Percentiles rank a stretch among this genome's conserved stretches.
phyloP scores from a whole-genome alignment of 1,284 basidiomycete genomes.

The Rhodofomes roseus region DNA sequence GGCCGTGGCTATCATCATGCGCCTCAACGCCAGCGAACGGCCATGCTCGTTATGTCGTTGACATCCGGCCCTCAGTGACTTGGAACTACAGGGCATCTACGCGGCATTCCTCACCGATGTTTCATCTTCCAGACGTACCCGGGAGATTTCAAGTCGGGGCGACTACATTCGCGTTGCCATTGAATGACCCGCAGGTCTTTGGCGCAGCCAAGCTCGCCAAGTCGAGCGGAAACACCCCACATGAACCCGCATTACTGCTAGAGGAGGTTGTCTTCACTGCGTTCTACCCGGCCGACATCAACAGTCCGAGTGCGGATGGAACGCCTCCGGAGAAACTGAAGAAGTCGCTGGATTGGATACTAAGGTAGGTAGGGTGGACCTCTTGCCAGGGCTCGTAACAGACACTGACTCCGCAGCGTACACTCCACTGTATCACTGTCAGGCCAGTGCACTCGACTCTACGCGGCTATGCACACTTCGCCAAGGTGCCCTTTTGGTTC shows the following conservation, averaged over 20 bases:
- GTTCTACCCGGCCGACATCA: conserved; percentile 49
- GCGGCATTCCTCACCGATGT: conserved; percentile 22
- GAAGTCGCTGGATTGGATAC: conserved; percentile 49
- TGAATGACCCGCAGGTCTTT: conserved; percentile 34
- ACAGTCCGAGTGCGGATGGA: neutral
- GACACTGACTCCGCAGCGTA: neutral
- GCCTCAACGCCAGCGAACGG: neutral
- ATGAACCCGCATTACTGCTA: conserved; percentile 40
- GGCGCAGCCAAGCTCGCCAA: conserved; percentile 37
- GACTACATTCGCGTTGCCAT: conserved; percentile 46
- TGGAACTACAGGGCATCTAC: neutral
- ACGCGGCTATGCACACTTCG: conserved; percentile 41
- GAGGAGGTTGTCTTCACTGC: conserved; percentile 58
- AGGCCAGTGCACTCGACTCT: conserved; percentile 37
- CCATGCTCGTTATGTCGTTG: neutral
- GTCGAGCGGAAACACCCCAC: conserved; percentile 19
- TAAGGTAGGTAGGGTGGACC: conserved; percentile 35
- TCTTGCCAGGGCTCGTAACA: neutral
- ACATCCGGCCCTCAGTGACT: too few species aligned
- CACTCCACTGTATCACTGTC: neutral
- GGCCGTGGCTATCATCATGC: neutral
- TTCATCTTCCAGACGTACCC: conserved; percentile 38
- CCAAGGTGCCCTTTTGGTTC: conserved; percentile 42
- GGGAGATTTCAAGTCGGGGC: conserved; percentile 52
- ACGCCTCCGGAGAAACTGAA: conserved; percentile 23